Percentiles rank a stretch among this genome's conserved stretches.
Evolutionary conservation across 257 asterid genomes (phyloP).

Genomic region (Cruciata laevipes): DNA sequence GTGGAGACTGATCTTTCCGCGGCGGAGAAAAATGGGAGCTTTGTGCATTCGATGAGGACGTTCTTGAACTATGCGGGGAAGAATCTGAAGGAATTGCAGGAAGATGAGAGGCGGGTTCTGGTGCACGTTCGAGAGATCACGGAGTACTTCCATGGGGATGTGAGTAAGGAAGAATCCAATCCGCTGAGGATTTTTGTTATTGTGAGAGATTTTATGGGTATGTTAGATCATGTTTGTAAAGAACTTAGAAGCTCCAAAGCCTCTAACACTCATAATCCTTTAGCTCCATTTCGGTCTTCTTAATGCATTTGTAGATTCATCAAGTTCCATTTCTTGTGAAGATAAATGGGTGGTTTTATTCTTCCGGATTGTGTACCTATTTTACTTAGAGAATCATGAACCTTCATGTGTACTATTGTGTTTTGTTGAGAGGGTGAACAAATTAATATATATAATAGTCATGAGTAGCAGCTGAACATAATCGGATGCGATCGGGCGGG

Average conservation of each 20-base stretch:
- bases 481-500: too few species aligned
- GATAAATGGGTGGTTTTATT: not conserved
- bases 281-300: slow-evolving; percentile 50
- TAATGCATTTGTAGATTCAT: not conserved
- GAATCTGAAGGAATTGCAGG: slow-evolving; percentile 55
- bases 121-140: slow-evolving; percentile 66
- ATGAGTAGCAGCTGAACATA: too few species aligned
- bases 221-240: slow-evolving; percentile 84
- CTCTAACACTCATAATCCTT: slow-evolving; percentile 45
- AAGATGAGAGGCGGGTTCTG: slow-evolving; percentile 61
- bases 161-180: slow-evolving; percentile 75
- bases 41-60: slow-evolving; percentile 51
- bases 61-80: slow-evolving; percentile 53
- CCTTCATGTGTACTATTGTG: too few species aligned
- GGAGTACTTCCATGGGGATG: slow-evolving; percentile 88
- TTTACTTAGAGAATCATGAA: not conserved
- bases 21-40: slow-evolving; percentile 46
- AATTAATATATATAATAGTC: too few species aligned
- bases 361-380: not conserved
- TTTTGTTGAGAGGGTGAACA: too few species aligned
- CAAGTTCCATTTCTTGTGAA: not conserved
- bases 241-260: slow-evolving; percentile 61
- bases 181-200: slow-evolving; percentile 77
- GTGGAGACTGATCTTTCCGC: slow-evolving; percentile 32
- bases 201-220: slow-evolving; percentile 79